phyloP scores from a whole-genome alignment of 139 green algal genomes.

The Chlorella sp. region DNA sequence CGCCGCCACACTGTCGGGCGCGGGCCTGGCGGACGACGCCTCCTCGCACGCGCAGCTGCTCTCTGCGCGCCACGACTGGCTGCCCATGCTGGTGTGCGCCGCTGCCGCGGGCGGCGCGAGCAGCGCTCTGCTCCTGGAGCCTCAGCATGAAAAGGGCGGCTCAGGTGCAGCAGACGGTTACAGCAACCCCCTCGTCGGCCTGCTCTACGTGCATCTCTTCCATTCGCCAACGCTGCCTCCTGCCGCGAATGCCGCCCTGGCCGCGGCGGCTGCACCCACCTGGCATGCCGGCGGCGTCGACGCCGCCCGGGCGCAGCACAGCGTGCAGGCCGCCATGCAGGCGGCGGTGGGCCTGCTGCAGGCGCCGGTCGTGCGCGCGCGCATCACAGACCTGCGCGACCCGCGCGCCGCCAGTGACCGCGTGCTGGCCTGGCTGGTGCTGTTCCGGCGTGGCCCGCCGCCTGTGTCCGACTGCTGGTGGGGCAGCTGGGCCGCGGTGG shows the following conservation, averaged over 20 bases:
- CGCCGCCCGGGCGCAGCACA: neutral
- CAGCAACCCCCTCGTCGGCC: slow-evolving; percentile 7
- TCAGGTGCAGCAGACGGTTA: no score
- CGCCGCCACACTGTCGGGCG: no score
- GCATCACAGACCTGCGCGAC: neutral
- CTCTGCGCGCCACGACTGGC: neutral
- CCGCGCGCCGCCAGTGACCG: neutral
- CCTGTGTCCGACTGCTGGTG: slow-evolving; percentile 16
- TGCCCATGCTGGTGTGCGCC: neutral
- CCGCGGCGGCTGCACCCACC: neutral
- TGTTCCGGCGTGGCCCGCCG: neutral
- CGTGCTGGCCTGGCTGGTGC: neutral
- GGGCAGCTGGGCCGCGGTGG: slow-evolving; percentile 3
- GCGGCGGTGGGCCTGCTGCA: slow-evolving; percentile 11
- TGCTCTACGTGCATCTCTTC: slow-evolving; percentile 7
- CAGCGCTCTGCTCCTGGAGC: neutral
- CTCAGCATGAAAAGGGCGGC: no score
- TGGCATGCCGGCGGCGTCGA: neutral
- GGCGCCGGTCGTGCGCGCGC: neutral
- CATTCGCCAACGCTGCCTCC: neutral
- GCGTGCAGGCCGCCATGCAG: slow-evolving; percentile 5
- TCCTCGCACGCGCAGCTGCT: neutral
- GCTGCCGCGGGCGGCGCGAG: neutral
- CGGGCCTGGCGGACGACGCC: neutral
- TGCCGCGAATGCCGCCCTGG: neutral